Evolutionary conservation across 345 rosid species (phyloP).

Genomic region (Dipteronia sinensis): DNA sequence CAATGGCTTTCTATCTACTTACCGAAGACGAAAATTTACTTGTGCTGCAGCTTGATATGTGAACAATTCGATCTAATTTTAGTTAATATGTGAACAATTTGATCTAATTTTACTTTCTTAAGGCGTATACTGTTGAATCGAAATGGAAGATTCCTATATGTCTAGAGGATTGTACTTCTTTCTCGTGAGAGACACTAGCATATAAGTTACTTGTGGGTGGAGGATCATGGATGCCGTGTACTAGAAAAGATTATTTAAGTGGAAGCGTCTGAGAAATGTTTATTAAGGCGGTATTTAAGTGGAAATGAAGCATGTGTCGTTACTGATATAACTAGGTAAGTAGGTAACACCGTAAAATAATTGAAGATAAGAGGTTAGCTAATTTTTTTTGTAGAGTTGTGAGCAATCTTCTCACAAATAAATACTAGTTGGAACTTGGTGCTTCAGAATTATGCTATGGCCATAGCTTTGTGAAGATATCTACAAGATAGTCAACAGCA

Average conservation of each 20-base stretch:
- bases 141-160: not conserved
- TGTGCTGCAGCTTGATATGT: not conserved
- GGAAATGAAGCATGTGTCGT: not conserved
- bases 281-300: not conserved
- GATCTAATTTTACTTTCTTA: not conserved
- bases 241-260: no score
- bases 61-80: conserved; percentile 4
- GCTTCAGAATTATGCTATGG: not conserved
- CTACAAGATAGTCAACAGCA: not conserved
- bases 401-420: not conserved
- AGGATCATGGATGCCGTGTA: no score
- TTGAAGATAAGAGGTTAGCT: not conserved
- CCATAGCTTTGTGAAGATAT: not conserved
- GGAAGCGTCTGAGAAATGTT: not conserved
- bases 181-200: not conserved
- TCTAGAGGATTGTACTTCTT: not conserved
- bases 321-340: not conserved
- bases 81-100: not conserved
- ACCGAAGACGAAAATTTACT: not conserved
- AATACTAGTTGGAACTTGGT: not conserved
- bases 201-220: not conserved
- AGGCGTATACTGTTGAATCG: no score
- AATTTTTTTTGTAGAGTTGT: not conserved
- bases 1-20: not conserved
- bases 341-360: not conserved